A percentile compares a stretch with the other conserved stretches of the same genome.
These are phyloP conservation scores for Rutidosis leptorrhynchoides DNA, from an alignment of 129 eudicot genomes.

Conservation along the genomic window DNA sequence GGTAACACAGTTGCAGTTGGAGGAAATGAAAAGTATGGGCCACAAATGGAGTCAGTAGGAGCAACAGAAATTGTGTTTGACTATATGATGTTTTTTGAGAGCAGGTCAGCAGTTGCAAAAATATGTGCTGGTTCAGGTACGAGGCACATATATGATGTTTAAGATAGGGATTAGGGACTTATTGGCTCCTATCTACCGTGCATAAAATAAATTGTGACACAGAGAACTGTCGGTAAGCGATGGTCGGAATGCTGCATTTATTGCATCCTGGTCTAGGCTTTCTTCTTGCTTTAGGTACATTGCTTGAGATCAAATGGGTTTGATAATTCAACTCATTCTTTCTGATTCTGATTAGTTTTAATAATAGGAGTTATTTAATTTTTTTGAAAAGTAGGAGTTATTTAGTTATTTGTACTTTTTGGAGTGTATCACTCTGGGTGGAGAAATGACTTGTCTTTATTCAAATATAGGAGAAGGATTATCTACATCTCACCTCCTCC, in stretches of 20 bases:
- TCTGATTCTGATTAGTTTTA: too few species aligned
- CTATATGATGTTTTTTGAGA: too few species aligned
- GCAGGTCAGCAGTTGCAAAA: not conserved
- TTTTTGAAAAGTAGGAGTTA: too few species aligned
- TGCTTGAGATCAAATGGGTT: conserved; percentile 4
- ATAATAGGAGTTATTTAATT: too few species aligned
- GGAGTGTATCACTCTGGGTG: too few species aligned
- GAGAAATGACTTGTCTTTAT: too few species aligned
- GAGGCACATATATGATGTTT: too few species aligned
- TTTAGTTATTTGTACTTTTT: too few species aligned
- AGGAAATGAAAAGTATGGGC: conserved; percentile 35
- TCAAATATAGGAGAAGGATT: too few species aligned
- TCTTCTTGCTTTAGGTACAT: not conserved
- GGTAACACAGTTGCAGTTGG: conserved; percentile 39
- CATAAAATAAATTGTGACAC: not conserved
- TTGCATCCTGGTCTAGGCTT: conserved; percentile 8
- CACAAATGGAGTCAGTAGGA: conserved; percentile 27
- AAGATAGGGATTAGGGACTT: too few species aligned
- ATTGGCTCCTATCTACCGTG: not conserved
- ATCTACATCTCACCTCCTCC: too few species aligned
- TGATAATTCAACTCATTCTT: not conserved
- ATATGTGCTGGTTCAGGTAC: not conserved
- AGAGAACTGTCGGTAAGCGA: not conserved
- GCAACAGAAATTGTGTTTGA: not conserved
- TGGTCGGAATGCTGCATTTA: not conserved